Evolutionary conservation across 345 rosid genomes (phyloP).

Genomic region (Syzygium aromaticum): DNA sequence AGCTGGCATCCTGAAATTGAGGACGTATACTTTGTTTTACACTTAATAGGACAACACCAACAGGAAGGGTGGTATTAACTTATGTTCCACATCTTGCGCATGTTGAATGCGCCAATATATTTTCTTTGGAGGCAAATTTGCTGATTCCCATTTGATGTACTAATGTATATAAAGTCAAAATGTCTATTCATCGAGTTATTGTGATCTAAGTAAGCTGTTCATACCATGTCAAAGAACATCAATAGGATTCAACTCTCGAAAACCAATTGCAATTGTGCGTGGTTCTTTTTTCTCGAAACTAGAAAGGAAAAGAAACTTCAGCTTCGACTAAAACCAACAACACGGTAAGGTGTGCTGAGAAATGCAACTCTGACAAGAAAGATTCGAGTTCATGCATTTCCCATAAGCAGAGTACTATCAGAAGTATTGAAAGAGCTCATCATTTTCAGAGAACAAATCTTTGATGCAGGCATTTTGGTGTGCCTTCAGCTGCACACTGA

Average conservation of each 20-base stretch:
- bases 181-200: not conserved
- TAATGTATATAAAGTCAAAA: not conserved
- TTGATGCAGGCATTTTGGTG: not conserved
- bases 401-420: not conserved
- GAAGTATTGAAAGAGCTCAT: not conserved
- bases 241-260: not conserved
- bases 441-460: not conserved
- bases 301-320: not conserved
- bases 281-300: not conserved
- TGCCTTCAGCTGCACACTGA: not conserved
- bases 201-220: not conserved
- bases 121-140: not conserved
- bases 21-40: slow-evolving; percentile 18
- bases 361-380: not conserved
- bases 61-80: not conserved
- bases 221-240: not conserved
- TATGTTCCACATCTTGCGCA: not conserved
- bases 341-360: not conserved
- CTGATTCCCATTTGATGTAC: not conserved
- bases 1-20: slow-evolving; percentile 22
- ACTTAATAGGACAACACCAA: slow-evolving; percentile 24
- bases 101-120: not conserved
- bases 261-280: not conserved
- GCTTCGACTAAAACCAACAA: not conserved
- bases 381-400: not conserved